Conservation (phyloP, 495 filamentous ascomycete genomes). For the Neurospora sp. region DNA sequence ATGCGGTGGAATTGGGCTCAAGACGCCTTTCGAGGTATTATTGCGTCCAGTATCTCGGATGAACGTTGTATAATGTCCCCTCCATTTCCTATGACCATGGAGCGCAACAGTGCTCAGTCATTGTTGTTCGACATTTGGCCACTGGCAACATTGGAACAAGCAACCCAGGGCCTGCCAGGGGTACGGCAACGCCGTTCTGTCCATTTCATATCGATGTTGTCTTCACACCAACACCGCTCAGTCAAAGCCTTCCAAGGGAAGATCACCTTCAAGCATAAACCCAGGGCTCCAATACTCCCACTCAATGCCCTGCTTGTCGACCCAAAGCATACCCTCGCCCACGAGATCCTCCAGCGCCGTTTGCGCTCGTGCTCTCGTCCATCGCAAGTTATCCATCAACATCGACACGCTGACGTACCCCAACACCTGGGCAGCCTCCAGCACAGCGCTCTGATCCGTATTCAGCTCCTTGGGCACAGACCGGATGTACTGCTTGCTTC, state of each 20-base stretch:
- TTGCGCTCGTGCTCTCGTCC: constrained; percentile 74
- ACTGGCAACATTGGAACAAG: background rate
- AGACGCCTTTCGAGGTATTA: background rate
- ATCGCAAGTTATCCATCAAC: constrained; percentile 80
- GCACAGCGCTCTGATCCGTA: constrained; percentile 81
- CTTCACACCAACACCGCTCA: background rate
- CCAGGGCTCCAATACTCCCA: constrained; percentile 94
- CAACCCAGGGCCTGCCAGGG: background rate
- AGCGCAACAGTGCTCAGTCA: background rate
- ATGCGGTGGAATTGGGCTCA: background rate
- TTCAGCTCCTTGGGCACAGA: constrained; percentile 95
- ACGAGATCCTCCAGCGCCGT: constrained; percentile 87
- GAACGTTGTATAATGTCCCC: background rate
- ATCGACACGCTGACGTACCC: constrained; percentile 87
- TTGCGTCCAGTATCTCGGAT: background rate
- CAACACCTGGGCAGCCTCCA: constrained; percentile 76
- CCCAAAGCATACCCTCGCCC: constrained; percentile 88
- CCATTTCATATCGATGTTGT: background rate
- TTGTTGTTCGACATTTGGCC: background rate
- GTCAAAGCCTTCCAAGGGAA: background rate
- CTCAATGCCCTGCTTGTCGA: constrained; percentile 77
- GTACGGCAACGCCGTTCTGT: background rate
- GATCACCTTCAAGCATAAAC: constrained; percentile 33
- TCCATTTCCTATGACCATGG: background rate
- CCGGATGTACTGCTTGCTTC: constrained; percentile 76